Conservation (phyloP, 2,329 filamentous ascomycete species). For the Ceratocystis diversiconidia region DNA sequence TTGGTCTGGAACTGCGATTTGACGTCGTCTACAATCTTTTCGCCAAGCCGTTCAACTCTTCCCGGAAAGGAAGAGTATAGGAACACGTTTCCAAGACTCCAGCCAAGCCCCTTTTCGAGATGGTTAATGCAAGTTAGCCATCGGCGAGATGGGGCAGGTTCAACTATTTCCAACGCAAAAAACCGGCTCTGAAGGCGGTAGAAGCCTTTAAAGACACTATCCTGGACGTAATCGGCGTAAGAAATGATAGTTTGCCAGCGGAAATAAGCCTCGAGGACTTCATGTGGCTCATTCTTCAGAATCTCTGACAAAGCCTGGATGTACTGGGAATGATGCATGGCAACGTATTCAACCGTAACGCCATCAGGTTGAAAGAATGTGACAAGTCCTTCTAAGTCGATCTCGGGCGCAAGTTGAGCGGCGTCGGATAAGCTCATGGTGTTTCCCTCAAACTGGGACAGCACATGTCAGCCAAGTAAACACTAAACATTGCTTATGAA, state of each 20-base stretch:
- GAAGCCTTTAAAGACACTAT: conserved; percentile 46
- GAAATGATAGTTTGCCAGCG: conserved; percentile 47
- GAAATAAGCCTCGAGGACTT: conserved; percentile 46
- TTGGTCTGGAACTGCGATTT: conserved; percentile 46
- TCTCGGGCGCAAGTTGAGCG: conserved; percentile 39
- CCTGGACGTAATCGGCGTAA: conserved; percentile 41
- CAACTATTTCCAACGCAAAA: conserved; percentile 46
- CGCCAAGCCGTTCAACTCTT: conserved; percentile 43
- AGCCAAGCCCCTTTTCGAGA: conserved; percentile 45
- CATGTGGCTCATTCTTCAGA: conserved; percentile 37
- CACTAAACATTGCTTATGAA: background rate
- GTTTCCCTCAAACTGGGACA: conserved; percentile 28
- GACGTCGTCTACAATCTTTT: conserved; percentile 56
- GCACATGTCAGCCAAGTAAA: background rate
- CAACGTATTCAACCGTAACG: conserved; percentile 33
- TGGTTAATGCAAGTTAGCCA: conserved; percentile 51
- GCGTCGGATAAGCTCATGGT: conserved; percentile 43
- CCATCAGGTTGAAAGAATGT: conserved; percentile 28
- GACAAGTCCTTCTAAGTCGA: conserved; percentile 40
- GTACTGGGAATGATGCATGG: conserved; percentile 46
- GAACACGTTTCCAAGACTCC: conserved; percentile 58
- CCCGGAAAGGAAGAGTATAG: conserved; percentile 52
- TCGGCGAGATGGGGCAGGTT: conserved; percentile 38
- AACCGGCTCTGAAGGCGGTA: conserved; percentile 47
- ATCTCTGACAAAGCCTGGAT: conserved; percentile 43